A percentile compares a stretch with the other conserved stretches of the same genome.
Evolutionary conservation across 2,329 filamentous ascomycete genomes (phyloP).

Genomic region (Microdochium nivale): DNA sequence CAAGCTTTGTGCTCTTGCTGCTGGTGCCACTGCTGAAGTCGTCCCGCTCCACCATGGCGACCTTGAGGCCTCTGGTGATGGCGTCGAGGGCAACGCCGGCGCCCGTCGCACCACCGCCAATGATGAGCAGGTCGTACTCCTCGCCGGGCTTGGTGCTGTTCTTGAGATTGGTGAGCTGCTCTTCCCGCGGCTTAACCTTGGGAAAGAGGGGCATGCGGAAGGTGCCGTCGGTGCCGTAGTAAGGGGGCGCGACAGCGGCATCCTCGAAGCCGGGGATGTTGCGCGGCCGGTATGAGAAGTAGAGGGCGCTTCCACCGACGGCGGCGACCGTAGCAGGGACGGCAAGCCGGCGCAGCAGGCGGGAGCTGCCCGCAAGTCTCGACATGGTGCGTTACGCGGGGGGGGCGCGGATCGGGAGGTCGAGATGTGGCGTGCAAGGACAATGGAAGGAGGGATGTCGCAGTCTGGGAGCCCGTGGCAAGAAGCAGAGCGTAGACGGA

Average conservation of each 20-base stretch:
- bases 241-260: constrained; percentile 61
- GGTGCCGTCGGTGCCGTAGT: constrained; percentile 58
- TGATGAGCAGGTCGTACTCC: constrained; percentile 61
- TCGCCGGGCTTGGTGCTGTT: constrained; percentile 31
- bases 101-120: constrained; percentile 64
- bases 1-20: constrained; percentile 68
- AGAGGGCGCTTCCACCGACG: constrained; percentile 33
- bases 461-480: background rate
- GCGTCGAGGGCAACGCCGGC: constrained; percentile 65
- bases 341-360: constrained; percentile 32
- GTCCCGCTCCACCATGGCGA: constrained; percentile 63
- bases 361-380: constrained; percentile 16
- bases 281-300: constrained; percentile 56
- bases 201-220: constrained; percentile 61
- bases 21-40: constrained; percentile 68
- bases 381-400: constrained; percentile 12
- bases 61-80: constrained; percentile 61
- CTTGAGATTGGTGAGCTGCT: constrained; percentile 55
- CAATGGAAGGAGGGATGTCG: background rate
- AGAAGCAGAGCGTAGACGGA: background rate
- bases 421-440: background rate
- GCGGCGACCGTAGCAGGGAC: constrained; percentile 31
- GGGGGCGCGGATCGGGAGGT: background rate
- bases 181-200: constrained; percentile 49
- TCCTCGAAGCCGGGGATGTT: constrained; percentile 64